phyloP scores from a whole-genome alignment of 148 eudicot species.

The Vaccinium darrowii region DNA sequence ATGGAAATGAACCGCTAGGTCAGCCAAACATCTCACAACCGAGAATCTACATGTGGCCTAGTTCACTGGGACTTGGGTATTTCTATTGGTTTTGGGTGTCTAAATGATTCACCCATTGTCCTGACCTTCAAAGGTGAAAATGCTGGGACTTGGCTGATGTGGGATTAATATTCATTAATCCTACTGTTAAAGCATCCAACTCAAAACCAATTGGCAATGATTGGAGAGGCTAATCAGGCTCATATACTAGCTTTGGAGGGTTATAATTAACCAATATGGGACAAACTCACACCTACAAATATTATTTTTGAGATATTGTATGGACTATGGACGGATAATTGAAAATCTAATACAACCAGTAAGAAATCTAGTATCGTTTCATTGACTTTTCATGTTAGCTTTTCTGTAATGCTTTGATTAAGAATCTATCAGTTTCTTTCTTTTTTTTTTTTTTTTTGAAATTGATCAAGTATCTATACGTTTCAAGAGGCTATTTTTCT shows the following conservation, averaged over 20 bases:
- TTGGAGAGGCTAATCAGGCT: no score
- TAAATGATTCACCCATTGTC: not conserved
- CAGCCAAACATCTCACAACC: not conserved
- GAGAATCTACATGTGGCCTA: conserved; percentile 6
- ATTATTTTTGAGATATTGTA: no score
- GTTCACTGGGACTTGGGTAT: not conserved
- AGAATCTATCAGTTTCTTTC: not conserved
- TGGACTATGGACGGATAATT: no score
- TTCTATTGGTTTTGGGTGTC: not conserved
- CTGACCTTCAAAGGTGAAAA: not conserved
- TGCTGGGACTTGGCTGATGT: not conserved
- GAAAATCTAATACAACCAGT: not conserved
- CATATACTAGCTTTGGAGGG: no score
- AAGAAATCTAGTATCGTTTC: not conserved
- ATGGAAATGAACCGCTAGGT: not conserved
- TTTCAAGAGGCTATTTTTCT: not conserved
- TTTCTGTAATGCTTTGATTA: not conserved
- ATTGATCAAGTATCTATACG: no score
- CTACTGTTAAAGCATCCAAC: no score
- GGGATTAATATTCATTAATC: not conserved
- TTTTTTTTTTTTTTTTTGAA: no score
- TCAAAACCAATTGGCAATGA: no score
- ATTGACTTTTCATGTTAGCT: not conserved
- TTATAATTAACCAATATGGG: no score
- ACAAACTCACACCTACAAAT: no score